Base-by-base conservation (phyloP, 169 alveolate species). In the Cryptosporidium viatorum region DNA sequence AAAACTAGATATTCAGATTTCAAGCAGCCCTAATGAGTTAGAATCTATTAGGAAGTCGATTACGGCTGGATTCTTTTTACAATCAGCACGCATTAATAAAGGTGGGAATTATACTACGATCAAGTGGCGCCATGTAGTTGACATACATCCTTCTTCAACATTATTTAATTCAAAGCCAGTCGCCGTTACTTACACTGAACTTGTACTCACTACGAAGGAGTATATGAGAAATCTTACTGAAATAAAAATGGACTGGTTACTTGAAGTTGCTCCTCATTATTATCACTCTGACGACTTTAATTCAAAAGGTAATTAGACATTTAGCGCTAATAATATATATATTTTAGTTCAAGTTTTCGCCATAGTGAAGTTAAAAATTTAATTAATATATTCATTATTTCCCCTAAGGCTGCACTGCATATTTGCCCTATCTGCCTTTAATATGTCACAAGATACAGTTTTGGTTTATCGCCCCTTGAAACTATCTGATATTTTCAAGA, bases 211-310 rank as follows among this genome's bases (percentile, higher is more conserved):
- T 1, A 94, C 98, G 4, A 97, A 97, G 92, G 99, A 98, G 85
- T 98, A 94, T 94, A 97, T 98, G 99, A 93, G 99, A 70, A 94
- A 96, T 86, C 96, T 96, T 52, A 93, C 95, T 80, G 99, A 97
- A 84, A 95, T 98, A 5, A 86, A 96, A 58, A 97, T 98, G 58
- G 98, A 98, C 69, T 97, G 99, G 99, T 94, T 98, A 21, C 84
- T 96, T 41, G 99, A 97, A 91, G 95, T 97, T 43, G 99, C 99
- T n/a, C 99, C 99, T 48, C 99, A 97, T 94, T 97, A 96, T 80
- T 98, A 96, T 93, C 93, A 96, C 62, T 23, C 41, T 21, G 65
- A 37, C 2, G 89, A 80, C 10, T n/a, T 80, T 7, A 45, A 43
- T 43, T 18, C 43, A 87, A 21, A 91, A 86, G n/a, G 51, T 18